Evolutionary conservation across 345 rosid species (phyloP).

Genomic region (Microthlaspi erraticum): DNA sequence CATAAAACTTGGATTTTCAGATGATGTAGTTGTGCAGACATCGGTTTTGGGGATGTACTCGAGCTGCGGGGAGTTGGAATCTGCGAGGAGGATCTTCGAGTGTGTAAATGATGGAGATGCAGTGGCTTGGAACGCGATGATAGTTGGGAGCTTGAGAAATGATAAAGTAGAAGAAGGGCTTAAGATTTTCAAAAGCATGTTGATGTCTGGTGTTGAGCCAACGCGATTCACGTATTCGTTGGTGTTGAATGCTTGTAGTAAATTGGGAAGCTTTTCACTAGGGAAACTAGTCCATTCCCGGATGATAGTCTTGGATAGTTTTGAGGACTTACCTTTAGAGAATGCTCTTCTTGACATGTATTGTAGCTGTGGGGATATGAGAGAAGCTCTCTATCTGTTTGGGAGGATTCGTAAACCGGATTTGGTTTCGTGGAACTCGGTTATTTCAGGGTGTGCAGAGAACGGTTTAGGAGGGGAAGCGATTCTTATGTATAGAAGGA

Average conservation of each 20-base stretch:
- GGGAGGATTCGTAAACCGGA: constrained; percentile 51
- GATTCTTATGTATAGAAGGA: constrained; percentile 53
- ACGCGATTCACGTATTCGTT: constrained; percentile 74
- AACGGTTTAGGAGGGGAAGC: constrained; percentile 65
- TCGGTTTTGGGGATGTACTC: constrained; percentile 80
- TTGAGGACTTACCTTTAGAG: constrained; percentile 65
- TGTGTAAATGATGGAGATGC: constrained; percentile 59
- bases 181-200: constrained; percentile 54
- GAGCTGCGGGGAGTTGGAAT: constrained; percentile 64
- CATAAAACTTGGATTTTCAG: constrained; percentile 53
- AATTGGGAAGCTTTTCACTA: constrained; percentile 47
- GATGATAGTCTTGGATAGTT: constrained; percentile 53
- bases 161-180: constrained; percentile 56
- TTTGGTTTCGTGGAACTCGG: constrained; percentile 86
- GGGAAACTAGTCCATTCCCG: constrained; percentile 67
- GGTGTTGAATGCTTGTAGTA: constrained; percentile 71
- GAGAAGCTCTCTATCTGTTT: constrained; percentile 55
- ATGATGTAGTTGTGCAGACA: constrained; percentile 66
- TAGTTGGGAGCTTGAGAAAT: constrained; percentile 71
- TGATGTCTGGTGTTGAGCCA: constrained; percentile 57
- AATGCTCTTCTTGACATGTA: constrained; percentile 92
- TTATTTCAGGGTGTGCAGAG: constrained; percentile 71
- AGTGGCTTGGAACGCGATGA: constrained; percentile 79
- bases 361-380: constrained; percentile 60
- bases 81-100: constrained; percentile 57